phyloP scores from a whole-genome alignment of 139 green algal species.

The Tetraselmis chui region DNA sequence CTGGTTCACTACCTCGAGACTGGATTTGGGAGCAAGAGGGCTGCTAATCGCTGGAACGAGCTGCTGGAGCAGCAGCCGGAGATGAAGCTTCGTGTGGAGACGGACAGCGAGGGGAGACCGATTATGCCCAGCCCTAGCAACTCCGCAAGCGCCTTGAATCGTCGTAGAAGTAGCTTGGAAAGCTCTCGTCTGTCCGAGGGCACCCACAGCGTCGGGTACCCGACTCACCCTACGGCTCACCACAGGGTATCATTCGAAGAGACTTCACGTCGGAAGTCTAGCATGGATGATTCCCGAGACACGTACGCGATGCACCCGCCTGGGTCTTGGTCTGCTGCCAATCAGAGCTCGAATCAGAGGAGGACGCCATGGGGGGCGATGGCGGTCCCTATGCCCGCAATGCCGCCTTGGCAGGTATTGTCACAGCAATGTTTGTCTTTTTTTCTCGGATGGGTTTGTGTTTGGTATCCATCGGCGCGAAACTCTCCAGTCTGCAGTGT shows the following conservation, averaged over 20 bases:
- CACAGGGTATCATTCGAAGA: background rate
- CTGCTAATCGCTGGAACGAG: background rate
- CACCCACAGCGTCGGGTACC: background rate
- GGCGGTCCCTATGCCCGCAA: no score
- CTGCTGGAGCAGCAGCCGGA: background rate
- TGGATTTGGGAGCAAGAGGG: background rate
- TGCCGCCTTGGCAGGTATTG: no score
- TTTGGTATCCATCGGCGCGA: no score
- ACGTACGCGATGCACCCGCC: background rate
- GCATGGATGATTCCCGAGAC: background rate
- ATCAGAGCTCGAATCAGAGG: no score
- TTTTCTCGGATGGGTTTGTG: no score
- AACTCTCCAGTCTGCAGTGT: no score
- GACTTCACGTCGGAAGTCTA: background rate
- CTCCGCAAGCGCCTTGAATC: background rate
- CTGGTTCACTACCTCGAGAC: constrained; percentile 54
- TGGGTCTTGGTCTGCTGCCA: no score
- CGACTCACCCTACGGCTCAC: no score
- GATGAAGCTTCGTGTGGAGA: background rate
- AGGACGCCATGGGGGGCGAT: no score
- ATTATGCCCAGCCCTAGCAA: background rate
- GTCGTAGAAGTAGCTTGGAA: background rate
- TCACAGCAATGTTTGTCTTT: no score
- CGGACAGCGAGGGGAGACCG: background rate
- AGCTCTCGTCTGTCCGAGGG: background rate